These are phyloP conservation scores for Aspergillus pseudoviridinutans DNA, from an alignment of 2,329 filamentous ascomycete species.

Conservation along the genomic window DNA sequence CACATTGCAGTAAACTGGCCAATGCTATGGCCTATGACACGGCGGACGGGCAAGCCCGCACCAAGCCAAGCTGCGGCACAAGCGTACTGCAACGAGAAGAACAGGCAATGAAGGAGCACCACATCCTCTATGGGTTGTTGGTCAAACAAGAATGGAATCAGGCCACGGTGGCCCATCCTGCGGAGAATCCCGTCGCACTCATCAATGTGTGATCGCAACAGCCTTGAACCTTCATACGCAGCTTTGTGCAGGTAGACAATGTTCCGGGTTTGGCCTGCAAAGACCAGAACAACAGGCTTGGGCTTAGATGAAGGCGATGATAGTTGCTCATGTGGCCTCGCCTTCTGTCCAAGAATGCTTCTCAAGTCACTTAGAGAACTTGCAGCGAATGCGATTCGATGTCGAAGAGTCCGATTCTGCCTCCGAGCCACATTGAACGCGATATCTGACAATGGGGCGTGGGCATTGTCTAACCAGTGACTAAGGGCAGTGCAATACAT, in stretches of 20 bases:
- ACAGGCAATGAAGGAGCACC: conserved; percentile 32
- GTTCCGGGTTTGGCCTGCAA: conserved; percentile 1
- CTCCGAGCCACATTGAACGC: not conserved
- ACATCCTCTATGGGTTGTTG: conserved; percentile 15
- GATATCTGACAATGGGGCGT: not conserved
- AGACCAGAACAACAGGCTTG: conserved; percentile 5
- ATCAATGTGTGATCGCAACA: conserved; percentile 28
- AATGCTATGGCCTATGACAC: conserved; percentile 38
- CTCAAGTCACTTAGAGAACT: not conserved
- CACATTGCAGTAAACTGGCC: conserved; percentile 36
- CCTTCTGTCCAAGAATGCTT: not conserved
- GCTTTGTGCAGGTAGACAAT: not conserved
- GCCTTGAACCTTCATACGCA: not conserved
- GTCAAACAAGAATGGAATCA: conserved; percentile 32
- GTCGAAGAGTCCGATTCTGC: not conserved
- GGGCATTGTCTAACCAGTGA: not conserved
- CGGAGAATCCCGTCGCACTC: not conserved
- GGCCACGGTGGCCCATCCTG: conserved; percentile 25
- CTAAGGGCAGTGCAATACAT: not conserved
- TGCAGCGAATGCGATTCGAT: not conserved
- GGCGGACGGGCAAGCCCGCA: conserved; percentile 27
- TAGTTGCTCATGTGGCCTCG: not conserved
- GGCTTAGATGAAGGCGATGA: not conserved
- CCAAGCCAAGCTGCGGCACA: conserved; percentile 38
- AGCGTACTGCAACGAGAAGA: conserved; percentile 39